Conservation (phyloP, 2,329 filamentous ascomycete genomes). For the Ascochyta rabiei region DNA sequence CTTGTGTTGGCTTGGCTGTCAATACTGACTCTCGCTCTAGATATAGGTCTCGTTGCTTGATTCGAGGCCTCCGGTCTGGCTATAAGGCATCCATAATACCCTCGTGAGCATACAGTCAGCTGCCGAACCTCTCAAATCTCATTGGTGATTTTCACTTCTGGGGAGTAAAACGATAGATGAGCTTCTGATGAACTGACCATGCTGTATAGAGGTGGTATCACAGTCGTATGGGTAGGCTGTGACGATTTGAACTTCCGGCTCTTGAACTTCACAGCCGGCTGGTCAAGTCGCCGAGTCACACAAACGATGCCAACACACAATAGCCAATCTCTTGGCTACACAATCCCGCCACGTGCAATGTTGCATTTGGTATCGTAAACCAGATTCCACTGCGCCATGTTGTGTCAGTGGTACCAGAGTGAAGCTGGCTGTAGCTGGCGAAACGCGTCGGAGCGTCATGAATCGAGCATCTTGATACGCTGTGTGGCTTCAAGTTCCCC, state of each 20-base stretch:
- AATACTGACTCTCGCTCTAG: neutral
- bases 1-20: neutral
- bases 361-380: conserved; percentile 5
- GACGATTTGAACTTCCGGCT: neutral
- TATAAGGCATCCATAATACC: neutral
- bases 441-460: neutral
- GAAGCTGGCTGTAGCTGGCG: neutral
- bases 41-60: neutral
- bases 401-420: neutral
- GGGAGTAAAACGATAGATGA: too few species aligned
- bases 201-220: too few species aligned
- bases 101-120: conserved; percentile 2
- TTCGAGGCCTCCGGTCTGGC: neutral
- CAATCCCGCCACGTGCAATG: conserved; percentile 17
- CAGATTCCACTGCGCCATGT: neutral
- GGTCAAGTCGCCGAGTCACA: neutral
- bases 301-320: conserved; percentile 3
- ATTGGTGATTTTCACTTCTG: too few species aligned
- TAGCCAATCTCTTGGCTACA: neutral
- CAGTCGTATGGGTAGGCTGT: too few species aligned
- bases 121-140: neutral
- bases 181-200: too few species aligned
- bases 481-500: too few species aligned
- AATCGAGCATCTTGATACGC: too few species aligned
- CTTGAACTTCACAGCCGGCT: neutral